Conservation (phyloP, 257 asterid genomes). For the Penstemon newberryi region DNA sequence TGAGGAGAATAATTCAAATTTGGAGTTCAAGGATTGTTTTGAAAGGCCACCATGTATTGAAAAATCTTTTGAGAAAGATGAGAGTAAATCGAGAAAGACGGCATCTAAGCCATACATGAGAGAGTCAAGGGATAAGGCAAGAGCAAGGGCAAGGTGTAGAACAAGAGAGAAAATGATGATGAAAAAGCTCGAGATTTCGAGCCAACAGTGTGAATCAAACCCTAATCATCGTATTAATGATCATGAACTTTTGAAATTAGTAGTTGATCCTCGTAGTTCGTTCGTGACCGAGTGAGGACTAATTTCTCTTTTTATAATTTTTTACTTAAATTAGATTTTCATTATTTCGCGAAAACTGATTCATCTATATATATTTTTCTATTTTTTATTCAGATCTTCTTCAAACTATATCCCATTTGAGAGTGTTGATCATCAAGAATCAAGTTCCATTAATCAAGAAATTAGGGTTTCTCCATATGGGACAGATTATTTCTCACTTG, state of each 20-base stretch:
- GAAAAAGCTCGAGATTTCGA: conserved; percentile 17
- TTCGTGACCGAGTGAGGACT: too few relatives aligned
- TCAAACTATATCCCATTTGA: conserved; percentile 13
- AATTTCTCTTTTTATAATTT: too few relatives aligned
- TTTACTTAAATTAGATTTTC: too few relatives aligned
- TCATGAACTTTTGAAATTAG: conserved; percentile 26
- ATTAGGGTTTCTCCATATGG: conserved; percentile 6
- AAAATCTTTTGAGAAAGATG: neutral
- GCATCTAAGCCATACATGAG: conserved; percentile 17
- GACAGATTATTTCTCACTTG: conserved; percentile 18
- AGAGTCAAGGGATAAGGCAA: conserved; percentile 57
- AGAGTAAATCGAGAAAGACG: conserved; percentile 1
- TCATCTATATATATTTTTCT: too few relatives aligned
- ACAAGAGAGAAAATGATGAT: conserved; percentile 54
- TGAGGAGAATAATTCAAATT: conserved; percentile 23
- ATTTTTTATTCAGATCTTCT: neutral
- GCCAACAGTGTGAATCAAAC: conserved; percentile 27
- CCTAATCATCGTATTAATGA: conserved; percentile 22
- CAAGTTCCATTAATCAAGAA: conserved; percentile 18
- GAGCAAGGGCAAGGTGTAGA: conserved; percentile 54
- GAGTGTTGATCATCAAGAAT: conserved; percentile 25
- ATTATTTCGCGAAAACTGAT: too few relatives aligned
- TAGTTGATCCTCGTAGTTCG: too few relatives aligned
- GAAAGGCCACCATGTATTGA: neutral
- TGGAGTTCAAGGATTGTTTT: too few relatives aligned